phyloP scores from a whole-genome alignment of 2,329 filamentous ascomycete genomes.

The Aspergillus thermomutatus region DNA sequence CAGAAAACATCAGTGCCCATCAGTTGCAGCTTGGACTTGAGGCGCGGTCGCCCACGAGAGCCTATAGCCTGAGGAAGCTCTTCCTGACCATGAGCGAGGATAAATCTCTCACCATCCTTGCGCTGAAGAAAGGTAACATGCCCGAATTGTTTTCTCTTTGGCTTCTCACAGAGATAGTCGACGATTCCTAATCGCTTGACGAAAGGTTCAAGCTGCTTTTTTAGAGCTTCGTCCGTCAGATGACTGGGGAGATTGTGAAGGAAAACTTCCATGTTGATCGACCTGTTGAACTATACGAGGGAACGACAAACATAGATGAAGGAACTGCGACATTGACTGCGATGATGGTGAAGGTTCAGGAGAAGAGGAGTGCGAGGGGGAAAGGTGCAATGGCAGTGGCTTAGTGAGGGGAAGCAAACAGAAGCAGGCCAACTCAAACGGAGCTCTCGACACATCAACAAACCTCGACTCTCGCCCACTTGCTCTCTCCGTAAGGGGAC shows the following conservation, averaged over 20 bases:
- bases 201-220: slow-evolving; percentile 36
- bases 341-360: background rate
- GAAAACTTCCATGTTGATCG: slow-evolving; percentile 44
- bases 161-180: slow-evolving; percentile 45
- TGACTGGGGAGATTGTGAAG: slow-evolving; percentile 41
- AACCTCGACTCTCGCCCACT: too few relatives aligned
- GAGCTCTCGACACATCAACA: too few relatives aligned
- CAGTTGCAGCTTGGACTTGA: slow-evolving; percentile 13
- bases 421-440: too few relatives aligned
- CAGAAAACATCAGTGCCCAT: slow-evolving; percentile 22
- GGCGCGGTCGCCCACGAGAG: slow-evolving; percentile 3
- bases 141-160: slow-evolving; percentile 38
- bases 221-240: slow-evolving; percentile 42
- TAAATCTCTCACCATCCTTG: slow-evolving; percentile 42
- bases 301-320: background rate
- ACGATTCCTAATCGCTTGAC: slow-evolving; percentile 40
- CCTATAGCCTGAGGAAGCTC: background rate
- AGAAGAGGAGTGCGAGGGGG: background rate
- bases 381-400: background rate
- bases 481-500: too few relatives aligned
- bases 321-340: background rate
- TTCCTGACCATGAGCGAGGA: slow-evolving; percentile 30
- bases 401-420: too few relatives aligned
- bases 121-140: slow-evolving; percentile 46
- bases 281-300: background rate